phyloP scores from a whole-genome alignment of 2,329 filamentous ascomycete species.

The Monilinia fructicola region DNA sequence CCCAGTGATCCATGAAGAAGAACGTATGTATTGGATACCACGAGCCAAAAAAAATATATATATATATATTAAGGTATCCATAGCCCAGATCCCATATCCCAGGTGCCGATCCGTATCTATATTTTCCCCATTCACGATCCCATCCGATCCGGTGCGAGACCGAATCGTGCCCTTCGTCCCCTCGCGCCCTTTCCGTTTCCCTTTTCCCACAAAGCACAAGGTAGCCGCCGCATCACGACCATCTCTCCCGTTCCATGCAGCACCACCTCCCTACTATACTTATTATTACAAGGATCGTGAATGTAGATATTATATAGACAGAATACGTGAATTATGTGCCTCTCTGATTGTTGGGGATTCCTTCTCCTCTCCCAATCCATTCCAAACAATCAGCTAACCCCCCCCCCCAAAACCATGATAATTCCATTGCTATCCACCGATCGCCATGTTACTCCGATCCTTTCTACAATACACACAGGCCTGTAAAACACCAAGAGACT shows the following conservation, averaged over 20 bases:
- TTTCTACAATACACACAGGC: constrained; percentile 20
- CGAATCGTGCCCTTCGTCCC: neutral
- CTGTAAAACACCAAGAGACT: constrained; percentile 22
- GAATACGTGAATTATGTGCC: constrained; percentile 17
- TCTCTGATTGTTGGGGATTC: neutral
- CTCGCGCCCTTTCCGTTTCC: neutral
- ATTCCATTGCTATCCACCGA: constrained; percentile 9
- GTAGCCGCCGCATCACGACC: neutral
- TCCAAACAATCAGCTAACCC: neutral
- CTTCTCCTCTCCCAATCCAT: neutral
- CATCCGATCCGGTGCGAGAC: no score
- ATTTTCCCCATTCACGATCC: constrained; percentile 1
- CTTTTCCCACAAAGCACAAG: neutral
- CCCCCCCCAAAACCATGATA: neutral
- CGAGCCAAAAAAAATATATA: neutral
- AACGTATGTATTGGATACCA: neutral
- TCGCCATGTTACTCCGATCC: constrained; percentile 23
- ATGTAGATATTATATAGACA: constrained; percentile 22
- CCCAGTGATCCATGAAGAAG: neutral
- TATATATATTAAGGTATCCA: constrained; percentile 1
- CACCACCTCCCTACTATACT: neutral
- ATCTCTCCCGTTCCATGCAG: neutral
- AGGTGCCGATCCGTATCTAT: neutral
- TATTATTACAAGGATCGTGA: constrained; percentile 20
- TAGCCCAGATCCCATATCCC: constrained; percentile 2